A percentile compares a stretch with the other conserved stretches of the same genome.
phyloP scores from a whole-genome alignment of 768 basidiomycete species.

The Lentinus tigrinus region DNA sequence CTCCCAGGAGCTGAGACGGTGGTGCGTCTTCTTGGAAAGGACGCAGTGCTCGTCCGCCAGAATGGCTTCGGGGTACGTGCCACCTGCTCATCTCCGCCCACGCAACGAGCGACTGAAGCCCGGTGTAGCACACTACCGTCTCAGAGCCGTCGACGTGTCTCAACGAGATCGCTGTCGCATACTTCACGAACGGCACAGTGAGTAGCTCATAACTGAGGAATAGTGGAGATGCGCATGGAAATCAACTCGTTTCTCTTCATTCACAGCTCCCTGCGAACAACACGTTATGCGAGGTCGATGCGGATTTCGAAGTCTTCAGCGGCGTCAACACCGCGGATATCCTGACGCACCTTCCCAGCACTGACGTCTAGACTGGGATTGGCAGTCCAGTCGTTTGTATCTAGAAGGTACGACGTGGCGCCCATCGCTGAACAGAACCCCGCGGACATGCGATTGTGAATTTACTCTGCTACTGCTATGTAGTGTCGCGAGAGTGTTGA shows the following conservation, averaged over 20 bases:
- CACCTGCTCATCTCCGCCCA: no score
- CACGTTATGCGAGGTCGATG: conserved; percentile 1
- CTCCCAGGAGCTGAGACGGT: background rate
- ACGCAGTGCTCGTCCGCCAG: background rate
- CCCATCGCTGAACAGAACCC: no score
- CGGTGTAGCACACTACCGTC: background rate
- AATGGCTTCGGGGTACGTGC: background rate
- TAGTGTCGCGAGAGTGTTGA: no score
- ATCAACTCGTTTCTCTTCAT: no score
- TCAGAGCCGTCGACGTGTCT: background rate
- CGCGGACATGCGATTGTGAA: no score
- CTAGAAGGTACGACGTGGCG: no score
- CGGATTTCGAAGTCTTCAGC: conserved; percentile 4
- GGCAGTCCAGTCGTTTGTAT: no score
- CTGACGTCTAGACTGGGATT: background rate
- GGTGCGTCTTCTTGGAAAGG: background rate
- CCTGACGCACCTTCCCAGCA: background rate
- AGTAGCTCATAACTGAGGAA: background rate
- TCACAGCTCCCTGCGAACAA: conserved; percentile 1
- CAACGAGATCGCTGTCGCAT: background rate
- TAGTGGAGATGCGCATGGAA: no score
- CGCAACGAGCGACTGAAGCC: no score
- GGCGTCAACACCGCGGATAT: conserved; percentile 5
- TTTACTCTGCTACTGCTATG: no score
- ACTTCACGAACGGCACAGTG: conserved; percentile 4